Evolutionary conservation across 306 rosid species (phyloP), one percentile per base, ranked within the genome.

Genomic region (Rubus parviflorus): DNA sequence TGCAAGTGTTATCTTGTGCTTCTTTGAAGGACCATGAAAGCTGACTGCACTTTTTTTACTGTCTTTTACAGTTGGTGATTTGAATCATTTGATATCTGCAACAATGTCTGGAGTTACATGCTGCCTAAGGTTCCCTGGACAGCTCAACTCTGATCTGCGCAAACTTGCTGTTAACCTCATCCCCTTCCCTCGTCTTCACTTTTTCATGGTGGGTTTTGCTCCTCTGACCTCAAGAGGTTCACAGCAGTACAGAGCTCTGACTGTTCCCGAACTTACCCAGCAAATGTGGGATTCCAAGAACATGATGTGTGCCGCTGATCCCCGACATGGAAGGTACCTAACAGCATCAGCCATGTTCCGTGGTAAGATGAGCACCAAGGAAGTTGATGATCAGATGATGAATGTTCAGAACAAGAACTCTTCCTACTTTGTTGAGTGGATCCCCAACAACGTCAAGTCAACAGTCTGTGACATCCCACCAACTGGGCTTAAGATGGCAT

Each of bases 341-440:
- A 84, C 85, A n/a, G 87, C 85, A 65, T 84, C 85, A 0, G 87
- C 87, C 64, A 84, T 84, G 87, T 84, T 80, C 77, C 81, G 87
- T 47, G 85, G 85, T 14, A 80, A 84, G 82, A 84, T 80, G 85
- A 84, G 86, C 83, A 83, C 86, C 65, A 83, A 83, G 80, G 84
- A 80, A 70, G 87, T 81, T 0, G 85, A 84, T 74, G 87, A 84
- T 51, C 87, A 84, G 75, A 84, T 84, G 87, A 51, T 81, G 78
- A 84, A 81, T 53, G 87, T 84, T 71, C 87, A 84, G 82, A 84
- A 84, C 87, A 84, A 84, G 78, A 84, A 84, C 82, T 83, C 84
- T 2, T 83, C 87, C 8, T 79, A 83, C 85, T 84, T 84, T 17
- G 85, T 84, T 22, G 87, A 84, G 84, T 84, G 87, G 87, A 84